Evolutionary conservation across 768 basidiomycete genomes (phyloP), one percentile per base, ranked within the genome.

Genomic region (Serendipita indica): DNA sequence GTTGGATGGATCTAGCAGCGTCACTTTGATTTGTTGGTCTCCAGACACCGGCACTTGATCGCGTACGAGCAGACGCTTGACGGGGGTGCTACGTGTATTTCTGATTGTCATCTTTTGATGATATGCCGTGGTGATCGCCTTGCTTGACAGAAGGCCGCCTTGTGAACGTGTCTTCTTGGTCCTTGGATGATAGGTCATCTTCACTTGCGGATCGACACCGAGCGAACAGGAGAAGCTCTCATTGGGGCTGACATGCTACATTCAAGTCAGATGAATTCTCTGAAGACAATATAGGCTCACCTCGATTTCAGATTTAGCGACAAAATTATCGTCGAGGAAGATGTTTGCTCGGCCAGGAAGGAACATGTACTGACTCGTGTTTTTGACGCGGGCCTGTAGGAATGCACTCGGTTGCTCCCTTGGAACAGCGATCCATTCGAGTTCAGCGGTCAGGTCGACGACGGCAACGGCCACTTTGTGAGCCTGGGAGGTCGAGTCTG

Each of bases 221-320:
- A 83, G 74, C 2, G 77, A 75, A 66, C 78, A 81, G 32, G 67
- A 65, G 69, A 83, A 82, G 33, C 69, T 73, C 52, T 81, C 80
- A 6, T 73, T 72, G 0, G 72, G 71, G 57, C 71, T 72, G 58
- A 81, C 73, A 56, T 79, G 75, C 75, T 79, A 37, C 2, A 39
- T n/a, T n/a, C 14, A 43, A 60, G 22, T 18, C 20, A 43, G 39
- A 39, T 33, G 58, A 45, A 25, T 33, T 14, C 0, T 20, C 13
- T 6, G 6, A 64, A 2, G 7, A 13, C 14, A 12, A 46, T 10
- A 14, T 25, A 46, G 7, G n/a, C 65, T 33, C 57, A 63, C 65
- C 14, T 30, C 56, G 57, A 81, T 76, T 1, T 65, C 67, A 0
- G 79, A 78, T 65, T 73, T 75, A n/a, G 80, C 76, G 2, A 81